phyloP scores from a whole-genome alignment of 768 basidiomycete genomes.

The Chalciporus chontae region DNA sequence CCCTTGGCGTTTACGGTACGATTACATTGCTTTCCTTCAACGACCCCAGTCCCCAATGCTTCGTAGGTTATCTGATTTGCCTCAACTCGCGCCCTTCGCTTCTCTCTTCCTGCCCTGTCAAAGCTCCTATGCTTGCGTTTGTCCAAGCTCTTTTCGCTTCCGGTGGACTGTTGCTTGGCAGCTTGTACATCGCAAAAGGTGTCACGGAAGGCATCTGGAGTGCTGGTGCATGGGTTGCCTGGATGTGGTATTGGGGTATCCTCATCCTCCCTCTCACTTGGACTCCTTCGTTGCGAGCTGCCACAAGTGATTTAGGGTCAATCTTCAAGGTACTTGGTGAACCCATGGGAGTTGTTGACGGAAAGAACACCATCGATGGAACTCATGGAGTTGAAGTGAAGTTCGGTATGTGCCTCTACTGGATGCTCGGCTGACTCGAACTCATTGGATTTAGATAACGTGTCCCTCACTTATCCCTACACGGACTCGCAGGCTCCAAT shows the following conservation, averaged over 20 bases:
- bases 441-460: conserved; percentile 54
- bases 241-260: conserved; percentile 30
- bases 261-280: conserved; percentile 34
- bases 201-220: conserved; percentile 29
- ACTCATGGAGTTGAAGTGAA: conserved; percentile 78
- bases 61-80: conserved; percentile 17
- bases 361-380: conserved; percentile 68
- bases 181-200: conserved; percentile 25
- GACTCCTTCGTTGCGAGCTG: conserved; percentile 55
- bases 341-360: conserved; percentile 81
- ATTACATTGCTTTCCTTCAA: neutral
- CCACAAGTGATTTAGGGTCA: conserved; percentile 74
- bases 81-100: conserved; percentile 9
- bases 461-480: conserved; percentile 71
- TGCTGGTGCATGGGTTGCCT: conserved; percentile 25
- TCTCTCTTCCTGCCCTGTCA: conserved; percentile 6
- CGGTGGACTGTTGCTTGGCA: conserved; percentile 74
- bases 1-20: conserved; percentile 73
- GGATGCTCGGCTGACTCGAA: too few species aligned
- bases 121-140: conserved; percentile 14
- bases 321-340: conserved; percentile 79
- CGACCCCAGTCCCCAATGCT: neutral
- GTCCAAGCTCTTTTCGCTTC: conserved; percentile 83
- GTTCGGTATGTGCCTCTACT: conserved; percentile 55
- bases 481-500: conserved; percentile 50